Evolutionary conservation across 2,329 filamentous ascomycete species (phyloP).

Genomic region (Monosporascus sp.): DNA sequence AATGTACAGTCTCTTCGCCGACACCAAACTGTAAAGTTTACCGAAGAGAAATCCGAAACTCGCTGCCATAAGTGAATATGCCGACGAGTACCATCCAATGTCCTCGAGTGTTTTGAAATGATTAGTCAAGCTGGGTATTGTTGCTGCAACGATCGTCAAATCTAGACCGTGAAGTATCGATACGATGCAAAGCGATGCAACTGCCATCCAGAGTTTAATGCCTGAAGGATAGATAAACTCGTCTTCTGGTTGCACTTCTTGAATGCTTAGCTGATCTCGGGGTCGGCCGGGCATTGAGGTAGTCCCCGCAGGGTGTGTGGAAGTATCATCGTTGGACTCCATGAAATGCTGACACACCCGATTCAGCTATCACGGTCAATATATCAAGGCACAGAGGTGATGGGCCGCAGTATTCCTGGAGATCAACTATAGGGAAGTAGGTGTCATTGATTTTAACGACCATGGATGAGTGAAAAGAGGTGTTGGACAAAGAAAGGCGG

Average conservation of each 20-base stretch:
- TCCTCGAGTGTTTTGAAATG: neutral
- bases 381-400: no score
- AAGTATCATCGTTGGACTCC: no score
- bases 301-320: no score
- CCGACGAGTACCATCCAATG: constrained; percentile 1
- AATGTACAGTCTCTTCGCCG: neutral
- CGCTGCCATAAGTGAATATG: neutral
- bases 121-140: neutral
- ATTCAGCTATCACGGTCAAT: no score
- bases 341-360: no score
- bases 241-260: neutral
- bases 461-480: no score
- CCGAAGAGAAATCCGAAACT: neutral
- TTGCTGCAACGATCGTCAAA: neutral
- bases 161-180: neutral
- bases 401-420: no score
- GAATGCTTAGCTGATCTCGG: neutral
- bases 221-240: neutral
- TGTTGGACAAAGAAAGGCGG: no score
- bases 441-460: no score
- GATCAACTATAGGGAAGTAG: no score
- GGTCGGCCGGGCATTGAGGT: no score
- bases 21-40: neutral
- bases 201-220: neutral
- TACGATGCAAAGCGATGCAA: neutral